phyloP scores from a whole-genome alignment of 2,329 filamentous ascomycete species.

The Aspergillus sp. region DNA sequence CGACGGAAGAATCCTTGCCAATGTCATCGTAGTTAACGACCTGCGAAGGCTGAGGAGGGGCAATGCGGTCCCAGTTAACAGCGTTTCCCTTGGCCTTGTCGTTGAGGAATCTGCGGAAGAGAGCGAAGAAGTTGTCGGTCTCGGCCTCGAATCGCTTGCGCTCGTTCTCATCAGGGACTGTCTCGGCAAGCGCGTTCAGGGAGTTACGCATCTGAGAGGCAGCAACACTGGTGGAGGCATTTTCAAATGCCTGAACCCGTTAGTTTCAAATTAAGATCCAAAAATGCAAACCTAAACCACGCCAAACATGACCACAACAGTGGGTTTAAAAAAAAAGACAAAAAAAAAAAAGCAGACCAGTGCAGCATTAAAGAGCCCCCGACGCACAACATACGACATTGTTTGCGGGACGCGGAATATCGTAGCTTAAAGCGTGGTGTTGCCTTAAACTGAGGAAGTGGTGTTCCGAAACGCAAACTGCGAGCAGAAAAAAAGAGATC shows the following conservation, averaged over 20 bases:
- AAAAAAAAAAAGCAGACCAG: not conserved
- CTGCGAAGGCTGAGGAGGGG: slow-evolving; percentile 87
- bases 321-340: not conserved
- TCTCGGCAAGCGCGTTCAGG: slow-evolving; percentile 87
- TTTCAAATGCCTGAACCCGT: slow-evolving; percentile 81
- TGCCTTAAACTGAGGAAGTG: not conserved
- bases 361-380: not conserved
- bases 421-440: not conserved
- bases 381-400: slow-evolving; percentile 1
- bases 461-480: not conserved
- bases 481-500: not conserved
- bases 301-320: not conserved
- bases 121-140: slow-evolving; percentile 99
- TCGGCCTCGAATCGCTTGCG: slow-evolving; percentile 92
- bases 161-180: slow-evolving; percentile 73
- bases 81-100: slow-evolving; percentile 98
- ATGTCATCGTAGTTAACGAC: slow-evolving; percentile 94
- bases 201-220: slow-evolving; percentile 99
- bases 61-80: slow-evolving; percentile 95
- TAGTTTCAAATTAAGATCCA: not conserved
- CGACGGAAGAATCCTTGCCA: slow-evolving; percentile 82
- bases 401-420: not conserved
- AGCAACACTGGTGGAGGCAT: slow-evolving; percentile 96
- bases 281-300: not conserved
- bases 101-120: slow-evolving; percentile 97